A percentile compares a stretch with the other conserved stretches of the same genome.
Conservation (phyloP, 179 eudicot genomes). For the Patellifolia procumbens region DNA sequence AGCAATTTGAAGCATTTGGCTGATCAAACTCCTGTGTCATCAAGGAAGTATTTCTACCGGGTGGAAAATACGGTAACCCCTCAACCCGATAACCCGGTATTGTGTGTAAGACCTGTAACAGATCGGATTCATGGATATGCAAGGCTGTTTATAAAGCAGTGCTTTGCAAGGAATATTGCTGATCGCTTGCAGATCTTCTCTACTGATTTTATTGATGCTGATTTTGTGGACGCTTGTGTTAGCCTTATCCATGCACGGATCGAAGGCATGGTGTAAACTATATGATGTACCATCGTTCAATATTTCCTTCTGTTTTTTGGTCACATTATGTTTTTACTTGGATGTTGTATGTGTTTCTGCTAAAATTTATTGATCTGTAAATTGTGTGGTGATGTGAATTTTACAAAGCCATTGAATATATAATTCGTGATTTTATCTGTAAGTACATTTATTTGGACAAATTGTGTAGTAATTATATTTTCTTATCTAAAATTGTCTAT, state of each 20-base stretch:
- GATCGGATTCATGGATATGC: constrained; percentile 67
- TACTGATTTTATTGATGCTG: constrained; percentile 78
- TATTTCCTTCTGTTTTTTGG: too few species aligned
- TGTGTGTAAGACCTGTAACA: constrained; percentile 82
- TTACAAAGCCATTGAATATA: not conserved
- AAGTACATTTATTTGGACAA: not conserved
- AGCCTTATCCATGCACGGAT: constrained; percentile 68
- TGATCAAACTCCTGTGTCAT: constrained; percentile 55
- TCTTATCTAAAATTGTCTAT: too few species aligned
- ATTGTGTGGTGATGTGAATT: constrained; percentile 20
- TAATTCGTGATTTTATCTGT: constrained; percentile 9
- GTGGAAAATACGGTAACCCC: constrained; percentile 97
- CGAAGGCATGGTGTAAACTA: constrained; percentile 43
- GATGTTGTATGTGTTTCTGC: not conserved
- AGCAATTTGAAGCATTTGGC: constrained; percentile 71
- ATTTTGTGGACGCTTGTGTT: constrained; percentile 87
- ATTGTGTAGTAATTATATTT: not conserved
- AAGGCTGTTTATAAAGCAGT: constrained; percentile 67
- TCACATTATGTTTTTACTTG: not conserved
- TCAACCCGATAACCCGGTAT: constrained; percentile 72
- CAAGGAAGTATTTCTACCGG: constrained; percentile 72
- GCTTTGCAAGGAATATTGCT: constrained; percentile 46
- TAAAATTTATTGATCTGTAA: constrained; percentile 24
- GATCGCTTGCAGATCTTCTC: constrained; percentile 81
- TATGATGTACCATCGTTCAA: not conserved